These are phyloP conservation scores for Lotmaria passim DNA, from an alignment of 208 protist species.

Conservation along the genomic window DNA sequence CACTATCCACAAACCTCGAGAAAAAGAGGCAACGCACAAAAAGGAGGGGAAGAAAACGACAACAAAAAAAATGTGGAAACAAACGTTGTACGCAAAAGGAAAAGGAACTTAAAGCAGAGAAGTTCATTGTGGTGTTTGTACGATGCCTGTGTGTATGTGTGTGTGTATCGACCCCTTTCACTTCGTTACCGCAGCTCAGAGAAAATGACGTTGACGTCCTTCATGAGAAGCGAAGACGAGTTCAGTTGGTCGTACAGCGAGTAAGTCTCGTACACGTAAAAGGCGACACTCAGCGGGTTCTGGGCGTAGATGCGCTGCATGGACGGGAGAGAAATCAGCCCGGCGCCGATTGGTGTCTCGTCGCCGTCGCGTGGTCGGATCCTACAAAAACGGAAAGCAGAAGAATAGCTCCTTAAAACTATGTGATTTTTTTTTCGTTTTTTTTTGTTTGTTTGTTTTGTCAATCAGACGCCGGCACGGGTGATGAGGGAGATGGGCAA, in stretches of 20 bases:
- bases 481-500: slow-evolving; percentile 34
- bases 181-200: slow-evolving; percentile 60
- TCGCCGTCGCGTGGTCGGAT: slow-evolving; percentile 84
- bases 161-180: too few relatives aligned
- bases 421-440: not conserved
- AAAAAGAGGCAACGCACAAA: slow-evolving; percentile 1
- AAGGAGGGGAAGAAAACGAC: not conserved
- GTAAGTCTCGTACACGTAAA: slow-evolving; percentile 92
- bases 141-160: not conserved
- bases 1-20: not conserved
- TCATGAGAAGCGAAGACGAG: slow-evolving; percentile 86
- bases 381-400: too few relatives aligned
- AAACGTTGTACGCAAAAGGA: not conserved
- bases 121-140: not conserved
- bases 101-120: not conserved
- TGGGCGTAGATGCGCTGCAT: slow-evolving; percentile 66
- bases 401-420: too few relatives aligned
- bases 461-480: slow-evolving; percentile 20
- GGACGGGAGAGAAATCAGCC: slow-evolving; percentile 76
- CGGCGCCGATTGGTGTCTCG: slow-evolving; percentile 85
- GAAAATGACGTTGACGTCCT: slow-evolving; percentile 81
- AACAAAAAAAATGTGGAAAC: not conserved
- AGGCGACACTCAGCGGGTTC: slow-evolving; percentile 77
- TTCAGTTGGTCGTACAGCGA: slow-evolving; percentile 87
- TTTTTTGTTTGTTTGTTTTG: not conserved